Evolutionary conservation across 2,329 filamentous ascomycete genomes (phyloP), one percentile per base, ranked within the genome.

Genomic region (Alternaria triticimaculans): DNA sequence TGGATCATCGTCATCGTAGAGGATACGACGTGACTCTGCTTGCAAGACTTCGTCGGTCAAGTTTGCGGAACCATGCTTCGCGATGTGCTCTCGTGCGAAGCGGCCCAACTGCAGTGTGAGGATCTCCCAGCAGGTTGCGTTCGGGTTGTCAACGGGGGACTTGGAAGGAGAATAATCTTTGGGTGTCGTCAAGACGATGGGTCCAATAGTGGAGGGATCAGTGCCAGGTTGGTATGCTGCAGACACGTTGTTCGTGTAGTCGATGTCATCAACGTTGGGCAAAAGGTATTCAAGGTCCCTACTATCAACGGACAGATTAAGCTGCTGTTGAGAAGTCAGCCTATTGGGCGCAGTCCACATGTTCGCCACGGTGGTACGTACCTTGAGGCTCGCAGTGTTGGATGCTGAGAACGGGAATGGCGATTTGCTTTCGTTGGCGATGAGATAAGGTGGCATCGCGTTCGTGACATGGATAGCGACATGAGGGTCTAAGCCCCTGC

Each of bases 391-490:
- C 5, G 73, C 63, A 0, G 70, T 68, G 46, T 80, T 79, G 43
- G 78, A 80, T 0, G 84, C 84, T n/a, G 80, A 82, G 71, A 85
- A 85, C 0, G 84, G 84, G 54, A 82, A 79, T 0, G 82, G 82
- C 23, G 79, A 81, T 58, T 79, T 80, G 54, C 78, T 78, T 66
- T 86, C 84, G 37, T 83, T 81, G 25, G 82, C 83, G 46, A 86
- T 85, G 9, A 85, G 77, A 62, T 85, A 85, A 5, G 84, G 84
- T 14, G 84, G 84, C 83, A 86, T 85, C 4, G 83, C 83, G 59
- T 84, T 84, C 3, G 82, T 83, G 56, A 86, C 84, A 46, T 82
- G 80, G 5, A 82, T 79, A 7, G 83, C 83, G 11, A 85, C 80
- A 21, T 81, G 78, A 10, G 82, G 76, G 61, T 84, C 83, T 5